Conservation (phyloP, 495 filamentous ascomycete genomes). For the Hyaloscypha variabilis region DNA sequence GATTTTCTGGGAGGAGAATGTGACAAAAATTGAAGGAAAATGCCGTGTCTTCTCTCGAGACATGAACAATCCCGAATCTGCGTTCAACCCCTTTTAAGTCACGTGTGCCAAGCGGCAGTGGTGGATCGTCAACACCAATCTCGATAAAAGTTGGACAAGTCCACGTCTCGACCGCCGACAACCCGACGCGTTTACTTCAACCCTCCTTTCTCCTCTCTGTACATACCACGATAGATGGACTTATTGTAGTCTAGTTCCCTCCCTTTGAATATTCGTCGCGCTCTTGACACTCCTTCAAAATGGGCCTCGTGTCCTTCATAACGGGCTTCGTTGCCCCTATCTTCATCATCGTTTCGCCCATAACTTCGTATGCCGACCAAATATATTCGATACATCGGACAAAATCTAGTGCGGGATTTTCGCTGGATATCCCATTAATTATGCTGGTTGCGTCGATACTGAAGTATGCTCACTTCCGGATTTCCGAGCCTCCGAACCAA, state of each 20-base stretch:
- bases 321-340: conserved; percentile 54
- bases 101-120: background rate
- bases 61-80: too few species aligned
- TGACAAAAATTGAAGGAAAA: too few species aligned
- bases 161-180: background rate
- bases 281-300: conserved; percentile 16
- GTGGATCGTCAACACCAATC: background rate
- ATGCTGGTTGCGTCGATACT: conserved; percentile 95
- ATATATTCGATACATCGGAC: conserved; percentile 83
- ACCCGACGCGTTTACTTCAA: background rate
- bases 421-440: conserved; percentile 87
- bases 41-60: too few species aligned
- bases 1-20: too few species aligned
- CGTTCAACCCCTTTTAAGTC: background rate
- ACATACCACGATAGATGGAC: conserved; percentile 17
- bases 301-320: conserved; percentile 35
- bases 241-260: conserved; percentile 5
- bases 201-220: conserved; percentile 6
- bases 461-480: conserved; percentile 58
- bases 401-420: conserved; percentile 85
- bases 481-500: background rate
- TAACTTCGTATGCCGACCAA: conserved; percentile 90
- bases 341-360: conserved; percentile 76
- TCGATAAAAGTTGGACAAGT: background rate
- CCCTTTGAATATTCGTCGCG: background rate